Conservation (phyloP, 306 rosid species). For the Canavalia gladiata region DNA sequence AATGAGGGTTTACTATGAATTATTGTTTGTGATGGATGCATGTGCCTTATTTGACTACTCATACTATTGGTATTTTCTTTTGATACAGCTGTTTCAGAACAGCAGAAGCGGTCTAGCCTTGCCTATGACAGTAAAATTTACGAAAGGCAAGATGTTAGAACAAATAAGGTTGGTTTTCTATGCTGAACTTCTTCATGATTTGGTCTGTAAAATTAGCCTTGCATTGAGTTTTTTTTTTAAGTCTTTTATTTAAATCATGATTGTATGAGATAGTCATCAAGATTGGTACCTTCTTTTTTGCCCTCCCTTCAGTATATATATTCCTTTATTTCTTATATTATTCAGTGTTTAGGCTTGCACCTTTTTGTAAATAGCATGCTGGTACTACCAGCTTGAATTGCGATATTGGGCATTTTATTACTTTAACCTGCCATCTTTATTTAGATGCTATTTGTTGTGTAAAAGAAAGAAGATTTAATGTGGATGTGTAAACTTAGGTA, state of each 20-base stretch:
- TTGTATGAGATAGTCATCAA: conserved; percentile 31
- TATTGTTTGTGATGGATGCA: conserved; percentile 15
- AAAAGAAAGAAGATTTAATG: conserved; percentile 6
- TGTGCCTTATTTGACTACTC: conserved; percentile 44
- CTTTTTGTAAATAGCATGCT: conserved; percentile 4
- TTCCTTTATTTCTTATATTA: neutral
- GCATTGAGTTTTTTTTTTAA: conserved; percentile 23
- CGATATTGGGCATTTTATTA: conserved; percentile 11
- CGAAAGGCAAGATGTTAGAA: conserved; percentile 75
- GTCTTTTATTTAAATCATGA: neutral
- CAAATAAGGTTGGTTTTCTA: conserved; percentile 75
- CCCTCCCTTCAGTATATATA: conserved; percentile 7
- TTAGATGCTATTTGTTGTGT: conserved; percentile 23
- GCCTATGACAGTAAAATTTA: conserved; percentile 71
- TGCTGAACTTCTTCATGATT: conserved; percentile 41
- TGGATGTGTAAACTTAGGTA: conserved; percentile 13
- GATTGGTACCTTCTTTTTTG: conserved; percentile 7
- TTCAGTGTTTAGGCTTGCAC: conserved; percentile 9
- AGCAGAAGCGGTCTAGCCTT: conserved; percentile 77
- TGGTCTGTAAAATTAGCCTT: conserved; percentile 37
- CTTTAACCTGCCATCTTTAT: conserved; percentile 26
- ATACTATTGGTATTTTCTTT: conserved; percentile 46
- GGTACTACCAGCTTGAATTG: conserved; percentile 26
- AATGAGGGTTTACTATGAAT: conserved; percentile 9
- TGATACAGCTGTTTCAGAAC: conserved; percentile 73